Base-by-base conservation (phyloP, 2,329 filamentous ascomycete genomes). In the Trichoderma harzianum region DNA sequence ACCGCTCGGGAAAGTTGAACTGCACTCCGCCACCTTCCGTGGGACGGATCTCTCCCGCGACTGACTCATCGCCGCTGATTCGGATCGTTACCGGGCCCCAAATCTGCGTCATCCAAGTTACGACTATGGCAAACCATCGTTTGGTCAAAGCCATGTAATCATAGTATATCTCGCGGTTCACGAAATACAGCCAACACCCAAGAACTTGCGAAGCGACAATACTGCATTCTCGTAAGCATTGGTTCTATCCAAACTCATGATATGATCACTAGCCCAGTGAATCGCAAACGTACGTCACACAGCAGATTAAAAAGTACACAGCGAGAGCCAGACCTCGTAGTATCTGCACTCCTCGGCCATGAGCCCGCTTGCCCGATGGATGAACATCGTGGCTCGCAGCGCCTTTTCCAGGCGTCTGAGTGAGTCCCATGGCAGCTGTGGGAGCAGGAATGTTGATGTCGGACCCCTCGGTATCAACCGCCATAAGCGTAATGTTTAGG, bases 131-230 rank as follows among this genome's bases (percentile, higher is more conserved):
- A 80, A 97, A 97, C 2, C 89, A 93, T 78, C 93, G 89, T 81
- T 97, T 97, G 12, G 93, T 96, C 80, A 94, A 88, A 53, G 93
- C 90, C 89, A 97, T 97, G 83, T 94, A 97, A 74, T 91, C 88
- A 81, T 97, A 92, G 84, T 93, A 97, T 78, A 92, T 88, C 60
- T 93, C 90, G 72, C 89, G 89, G 79, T 94, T 92, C 77, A 94
- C 84, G 73, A 90, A 87, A 79, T 96, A 96, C 62, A 97, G 82
- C 2, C 93, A 93, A 0, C 89, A 82, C 39, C 94, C 94, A 72
- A 97, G 83, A 74, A 94, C 86, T 78, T 97, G 93, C 7, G 93
- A 93, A 21, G 88, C 80, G 76, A 89, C 88, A 77, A 92, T 89
- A 18, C 90, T 92, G 43, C 39, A 12, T 63, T 68, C 77, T 32